A percentile compares a stretch with the other conserved stretches of the same genome.
These are phyloP conservation scores for Brettanomyces anomalus DNA, from an alignment of 805 yeast genomes.

Conservation along the genomic window DNA sequence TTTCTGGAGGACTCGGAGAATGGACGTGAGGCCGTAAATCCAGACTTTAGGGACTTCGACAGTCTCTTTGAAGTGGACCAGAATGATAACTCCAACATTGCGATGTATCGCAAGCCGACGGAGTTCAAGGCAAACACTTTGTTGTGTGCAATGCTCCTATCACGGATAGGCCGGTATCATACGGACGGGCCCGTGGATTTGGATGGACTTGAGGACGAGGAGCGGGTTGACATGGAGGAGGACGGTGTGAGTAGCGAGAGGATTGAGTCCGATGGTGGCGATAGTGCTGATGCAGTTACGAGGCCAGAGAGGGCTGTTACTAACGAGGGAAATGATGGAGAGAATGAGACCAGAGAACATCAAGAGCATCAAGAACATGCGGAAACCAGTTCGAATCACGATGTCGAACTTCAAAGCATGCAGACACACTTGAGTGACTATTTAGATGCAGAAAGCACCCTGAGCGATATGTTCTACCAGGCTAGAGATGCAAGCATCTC, in stretches of 20 bases:
- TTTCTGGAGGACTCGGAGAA: slow-evolving; percentile 14
- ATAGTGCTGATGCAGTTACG: neutral
- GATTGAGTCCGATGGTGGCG: too few species aligned
- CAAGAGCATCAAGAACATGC: neutral
- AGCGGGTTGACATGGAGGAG: neutral
- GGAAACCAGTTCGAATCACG: neutral
- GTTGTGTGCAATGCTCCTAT: slow-evolving; percentile 9
- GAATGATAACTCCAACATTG: neutral
- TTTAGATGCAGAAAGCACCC: too few species aligned
- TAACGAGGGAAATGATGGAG: neutral
- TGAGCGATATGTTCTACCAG: slow-evolving; percentile 4
- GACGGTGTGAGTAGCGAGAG: neutral
- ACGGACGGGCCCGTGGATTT: slow-evolving; percentile 3
- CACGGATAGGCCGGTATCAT: slow-evolving; percentile 4
- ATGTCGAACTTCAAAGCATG: neutral
- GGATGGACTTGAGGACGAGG: neutral
- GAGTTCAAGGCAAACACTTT: slow-evolving; percentile 8
- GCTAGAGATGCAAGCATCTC: slow-evolving; percentile 6
- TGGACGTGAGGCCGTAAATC: slow-evolving; percentile 5
- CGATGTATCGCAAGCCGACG: slow-evolving; percentile 1
- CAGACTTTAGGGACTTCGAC: slow-evolving; percentile 19
- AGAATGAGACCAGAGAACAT: neutral
- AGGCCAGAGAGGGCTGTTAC: neutral
- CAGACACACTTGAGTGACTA: too few species aligned
- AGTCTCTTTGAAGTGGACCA: slow-evolving; percentile 7